Evolutionary conservation across 495 filamentous ascomycete species (phyloP).

Genomic region (Recurvomyces mirabilis): DNA sequence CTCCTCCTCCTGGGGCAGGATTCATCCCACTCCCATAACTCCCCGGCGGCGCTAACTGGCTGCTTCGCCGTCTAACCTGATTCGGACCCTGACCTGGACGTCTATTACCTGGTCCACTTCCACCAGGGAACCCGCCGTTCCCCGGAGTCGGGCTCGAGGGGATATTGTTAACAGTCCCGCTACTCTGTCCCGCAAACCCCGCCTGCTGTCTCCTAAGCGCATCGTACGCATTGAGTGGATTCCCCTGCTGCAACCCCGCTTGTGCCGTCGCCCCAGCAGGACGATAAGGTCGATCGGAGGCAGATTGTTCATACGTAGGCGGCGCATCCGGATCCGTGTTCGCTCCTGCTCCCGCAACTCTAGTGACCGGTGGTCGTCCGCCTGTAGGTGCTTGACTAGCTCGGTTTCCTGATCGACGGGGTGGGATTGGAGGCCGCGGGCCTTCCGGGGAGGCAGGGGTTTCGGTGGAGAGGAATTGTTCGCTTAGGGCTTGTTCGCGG

Average conservation of each 20-base stretch:
- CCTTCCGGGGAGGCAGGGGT: constrained; percentile 11
- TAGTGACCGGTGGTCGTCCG: constrained; percentile 18
- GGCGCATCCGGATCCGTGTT: constrained; percentile 33
- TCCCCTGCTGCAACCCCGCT: constrained; percentile 5
- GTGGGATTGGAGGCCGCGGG: constrained; percentile 29
- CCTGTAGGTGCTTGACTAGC: constrained; percentile 17
- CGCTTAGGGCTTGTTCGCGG: constrained; percentile 35
- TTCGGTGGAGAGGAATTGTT: constrained; percentile 49
- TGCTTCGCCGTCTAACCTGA: not conserved
- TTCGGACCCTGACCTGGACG: not conserved
- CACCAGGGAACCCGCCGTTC: not conserved
- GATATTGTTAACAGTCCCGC: not conserved
- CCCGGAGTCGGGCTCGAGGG: not conserved
- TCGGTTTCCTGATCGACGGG: constrained; percentile 23
- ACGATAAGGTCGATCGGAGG: constrained; percentile 50
- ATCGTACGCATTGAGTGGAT: constrained; percentile 10
- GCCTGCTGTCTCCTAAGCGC: constrained; percentile 13
- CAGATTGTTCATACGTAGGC: constrained; percentile 73
- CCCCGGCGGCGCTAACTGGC: not conserved
- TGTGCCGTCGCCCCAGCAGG: constrained; percentile 31
- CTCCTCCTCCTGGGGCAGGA: no score
- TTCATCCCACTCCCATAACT: constrained; percentile 3
- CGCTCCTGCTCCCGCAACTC: constrained; percentile 15
- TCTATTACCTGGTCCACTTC: not conserved
- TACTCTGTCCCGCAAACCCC: constrained; percentile 8